Conservation (phyloP, 805 yeast genomes). For the Monosporozyma siamensis region DNA sequence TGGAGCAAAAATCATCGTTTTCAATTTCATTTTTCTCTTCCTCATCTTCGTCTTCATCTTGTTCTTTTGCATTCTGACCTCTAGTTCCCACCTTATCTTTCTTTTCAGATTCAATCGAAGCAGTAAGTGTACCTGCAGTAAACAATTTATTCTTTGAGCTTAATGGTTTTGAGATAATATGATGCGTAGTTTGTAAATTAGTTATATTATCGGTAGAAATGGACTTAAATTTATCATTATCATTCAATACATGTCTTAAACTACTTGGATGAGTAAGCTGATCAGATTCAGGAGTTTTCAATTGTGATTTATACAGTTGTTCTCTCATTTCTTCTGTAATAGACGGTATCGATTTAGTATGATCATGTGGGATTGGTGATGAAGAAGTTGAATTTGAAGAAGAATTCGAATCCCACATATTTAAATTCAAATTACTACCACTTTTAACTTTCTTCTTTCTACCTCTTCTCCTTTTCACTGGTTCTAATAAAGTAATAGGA, state of each 20-base stretch:
- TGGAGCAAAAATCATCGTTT: constrained; percentile 85
- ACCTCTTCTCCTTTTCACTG: neutral
- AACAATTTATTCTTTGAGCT: constrained; percentile 34
- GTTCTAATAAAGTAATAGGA: neutral
- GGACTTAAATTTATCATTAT: neutral
- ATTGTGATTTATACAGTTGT: constrained; percentile 14
- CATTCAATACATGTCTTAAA: constrained; percentile 13
- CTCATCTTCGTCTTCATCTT: constrained; percentile 15
- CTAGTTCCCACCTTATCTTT: neutral
- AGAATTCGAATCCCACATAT: neutral
- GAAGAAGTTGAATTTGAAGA: constrained; percentile 1
- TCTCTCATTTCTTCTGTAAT: constrained; percentile 8
- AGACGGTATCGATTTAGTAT: neutral
- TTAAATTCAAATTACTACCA: neutral
- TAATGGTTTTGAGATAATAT: constrained; percentile 11
- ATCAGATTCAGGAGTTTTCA: constrained; percentile 32
- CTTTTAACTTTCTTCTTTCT: neutral
- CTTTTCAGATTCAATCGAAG: neutral
- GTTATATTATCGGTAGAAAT: neutral
- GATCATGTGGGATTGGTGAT: neutral
- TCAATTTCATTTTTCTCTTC: constrained; percentile 30
- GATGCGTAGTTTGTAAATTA: constrained; percentile 3
- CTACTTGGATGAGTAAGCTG: constrained; percentile 28
- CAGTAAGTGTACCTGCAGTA: constrained; percentile 34
- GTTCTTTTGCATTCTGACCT: too few relatives aligned